Percentiles rank a stretch among this genome's conserved stretches.
These are phyloP conservation scores for Lachnellula occidentalis DNA, from an alignment of 2,329 filamentous ascomycete species.

Conservation along the genomic window DNA sequence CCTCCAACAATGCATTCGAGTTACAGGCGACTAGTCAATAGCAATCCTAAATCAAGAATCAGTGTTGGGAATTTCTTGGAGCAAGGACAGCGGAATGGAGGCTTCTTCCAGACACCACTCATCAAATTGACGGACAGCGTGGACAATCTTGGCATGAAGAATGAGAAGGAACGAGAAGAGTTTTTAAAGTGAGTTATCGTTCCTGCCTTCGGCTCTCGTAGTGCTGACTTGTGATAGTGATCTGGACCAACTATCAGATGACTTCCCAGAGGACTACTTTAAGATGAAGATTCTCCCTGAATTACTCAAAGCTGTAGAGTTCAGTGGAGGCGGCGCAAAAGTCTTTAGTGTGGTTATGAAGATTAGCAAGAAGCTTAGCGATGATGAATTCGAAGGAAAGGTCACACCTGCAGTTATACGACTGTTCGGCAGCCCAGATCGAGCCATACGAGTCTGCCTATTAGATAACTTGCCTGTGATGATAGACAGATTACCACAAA, in stretches of 20 bases:
- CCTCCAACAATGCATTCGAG: constrained; percentile 84
- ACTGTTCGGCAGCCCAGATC: constrained; percentile 84
- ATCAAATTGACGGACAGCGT: constrained; percentile 91
- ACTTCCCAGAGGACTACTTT: constrained; percentile 97
- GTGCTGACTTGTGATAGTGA: constrained; percentile 43
- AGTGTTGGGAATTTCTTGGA: constrained; percentile 84
- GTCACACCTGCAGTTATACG: constrained; percentile 83
- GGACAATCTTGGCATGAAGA: constrained; percentile 87
- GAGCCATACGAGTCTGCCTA: constrained; percentile 84
- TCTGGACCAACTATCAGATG: constrained; percentile 79
- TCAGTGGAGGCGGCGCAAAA: constrained; percentile 89
- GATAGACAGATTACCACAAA: constrained; percentile 85
- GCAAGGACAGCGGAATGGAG: constrained; percentile 72
- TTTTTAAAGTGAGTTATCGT: constrained; percentile 60
- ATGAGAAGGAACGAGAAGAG: constrained; percentile 73
- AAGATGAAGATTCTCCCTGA: constrained; percentile 95
- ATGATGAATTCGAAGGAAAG: constrained; percentile 81
- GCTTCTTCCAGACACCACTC: constrained; percentile 88
- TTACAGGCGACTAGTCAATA: constrained; percentile 83
- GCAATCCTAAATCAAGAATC: constrained; percentile 82
- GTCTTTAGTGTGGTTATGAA: constrained; percentile 86
- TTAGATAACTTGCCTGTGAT: constrained; percentile 84
- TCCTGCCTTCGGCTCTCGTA: constrained; percentile 20
- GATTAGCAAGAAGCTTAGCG: constrained; percentile 78
- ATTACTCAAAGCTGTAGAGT: constrained; percentile 97